Evolutionary conservation across 306 rosid genomes (phyloP), one percentile per base, ranked within the genome.

Genomic region (Glycine tomentella): DNA sequence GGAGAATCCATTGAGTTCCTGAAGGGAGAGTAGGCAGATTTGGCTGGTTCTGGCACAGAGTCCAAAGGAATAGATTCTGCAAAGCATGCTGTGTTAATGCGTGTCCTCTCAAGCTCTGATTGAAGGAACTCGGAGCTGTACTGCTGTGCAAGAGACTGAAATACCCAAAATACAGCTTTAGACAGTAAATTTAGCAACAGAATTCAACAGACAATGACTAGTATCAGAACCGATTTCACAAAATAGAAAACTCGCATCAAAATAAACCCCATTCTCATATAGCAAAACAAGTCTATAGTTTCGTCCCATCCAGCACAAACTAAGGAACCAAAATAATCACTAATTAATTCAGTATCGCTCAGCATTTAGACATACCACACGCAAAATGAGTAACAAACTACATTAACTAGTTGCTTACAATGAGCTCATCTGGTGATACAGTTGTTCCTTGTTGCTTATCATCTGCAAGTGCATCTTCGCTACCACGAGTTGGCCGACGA

Each of bases 1-100:
- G 96, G 89, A 79, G 97, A 86, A 84, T 90, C 94, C 64, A 87
- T 16, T 25, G 94, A 38, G 42, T 86, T 92, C 89, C 84, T 92
- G 79, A 87, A 85, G 44, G 97, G 83, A 66, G 92, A 53, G 88
- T 91, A 92, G 8, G 95, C 91, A 8, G 89, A 75, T 87, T 93
- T 96, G 45, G 92, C 93, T 14, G 93, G 86, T 78, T 92, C 97
- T 0, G 99, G 94, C 73, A 92, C 87, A 0, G 87, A 85, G 68
- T 91, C 97, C 84, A 93, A 84, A 25, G 98, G 94, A 85, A 85
- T 84, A 10, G 97, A 83, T 86, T 90, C 97, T 4, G 72, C 92
- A 74, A 96, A 96, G 86, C 99, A 96, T 38, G 99, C 98, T 6
- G 98, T 92, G 87, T 96, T 96, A 80, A 96, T 92, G 36, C 95